A percentile compares a stretch with the other conserved stretches of the same genome.
Evolutionary conservation across 2,329 filamentous ascomycete species (phyloP).

Genomic region (Pseudonectria buxi): DNA sequence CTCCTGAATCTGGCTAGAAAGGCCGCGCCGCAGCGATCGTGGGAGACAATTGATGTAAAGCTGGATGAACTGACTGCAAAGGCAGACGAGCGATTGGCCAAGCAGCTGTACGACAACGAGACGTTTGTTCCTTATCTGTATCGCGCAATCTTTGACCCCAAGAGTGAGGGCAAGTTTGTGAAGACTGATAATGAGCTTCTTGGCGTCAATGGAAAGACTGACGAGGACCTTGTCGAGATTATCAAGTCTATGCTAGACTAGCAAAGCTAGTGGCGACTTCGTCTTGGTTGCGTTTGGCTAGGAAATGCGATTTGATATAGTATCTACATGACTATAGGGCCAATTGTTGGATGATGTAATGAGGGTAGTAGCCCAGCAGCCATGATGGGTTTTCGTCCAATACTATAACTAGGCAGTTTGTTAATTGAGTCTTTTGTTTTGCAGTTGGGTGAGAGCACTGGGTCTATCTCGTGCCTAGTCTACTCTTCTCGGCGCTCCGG

Average conservation of each 20-base stretch:
- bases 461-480: no score
- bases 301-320: not conserved
- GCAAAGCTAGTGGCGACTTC: not conserved
- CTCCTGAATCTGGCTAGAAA: slow-evolving; percentile 42
- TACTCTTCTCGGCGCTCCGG: no score
- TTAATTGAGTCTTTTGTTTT: no score
- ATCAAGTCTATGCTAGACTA: slow-evolving; percentile 14
- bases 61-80: slow-evolving; percentile 21
- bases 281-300: no score
- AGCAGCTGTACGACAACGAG: slow-evolving; percentile 22
- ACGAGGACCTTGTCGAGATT: slow-evolving; percentile 32
- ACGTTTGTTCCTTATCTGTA: slow-evolving; percentile 28
- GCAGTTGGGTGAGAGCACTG: no score
- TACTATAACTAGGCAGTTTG: no score
- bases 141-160: slow-evolving; percentile 24
- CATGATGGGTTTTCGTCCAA: no score
- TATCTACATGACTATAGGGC: no score
- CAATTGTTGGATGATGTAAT: no score
- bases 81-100: slow-evolving; percentile 24
- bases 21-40: slow-evolving; percentile 38
- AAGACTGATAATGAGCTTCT: slow-evolving; percentile 39
- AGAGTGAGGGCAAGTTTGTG: slow-evolving; percentile 26
- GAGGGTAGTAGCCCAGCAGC: no score
- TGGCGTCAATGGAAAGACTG: slow-evolving; percentile 35
- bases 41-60: slow-evolving; percentile 35